Percentiles rank a stretch among this genome's conserved stretches.
phyloP scores from a whole-genome alignment of 1,284 basidiomycete genomes.

The Phylloporus gajari region DNA sequence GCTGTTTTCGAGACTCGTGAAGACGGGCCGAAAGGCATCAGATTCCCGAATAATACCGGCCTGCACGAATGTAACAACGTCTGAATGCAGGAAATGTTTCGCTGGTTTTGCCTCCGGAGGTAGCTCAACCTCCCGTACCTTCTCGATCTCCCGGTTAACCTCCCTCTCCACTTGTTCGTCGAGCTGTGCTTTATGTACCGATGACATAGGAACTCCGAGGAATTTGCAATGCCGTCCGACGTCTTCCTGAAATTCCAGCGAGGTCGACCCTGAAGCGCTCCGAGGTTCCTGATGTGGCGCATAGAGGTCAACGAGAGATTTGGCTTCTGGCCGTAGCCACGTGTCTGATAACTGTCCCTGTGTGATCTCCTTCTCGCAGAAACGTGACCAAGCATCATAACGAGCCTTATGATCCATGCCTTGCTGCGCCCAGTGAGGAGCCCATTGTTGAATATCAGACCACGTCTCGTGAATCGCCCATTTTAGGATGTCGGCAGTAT shows the following conservation, averaged over 20 bases:
- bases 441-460: conserved; percentile 44
- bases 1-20: conserved; percentile 13
- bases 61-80: conserved; percentile 32
- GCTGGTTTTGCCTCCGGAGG: conserved; percentile 36
- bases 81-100: conserved; percentile 25
- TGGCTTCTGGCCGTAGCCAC: conserved; percentile 52
- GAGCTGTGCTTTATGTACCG: conserved; percentile 31
- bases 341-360: conserved; percentile 23
- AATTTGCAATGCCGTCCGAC: too few relatives aligned
- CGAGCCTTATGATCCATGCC: conserved; percentile 52
- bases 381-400: conserved; percentile 40
- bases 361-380: conserved; percentile 13
- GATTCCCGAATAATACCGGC: conserved; percentile 23
- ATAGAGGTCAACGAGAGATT: conserved; percentile 50
- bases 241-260: conserved; percentile 34
- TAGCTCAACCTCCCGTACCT: conserved; percentile 50
- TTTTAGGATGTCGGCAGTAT: conserved; percentile 6
- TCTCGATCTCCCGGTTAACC: too few relatives aligned
- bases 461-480: conserved; percentile 9
- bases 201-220: too few relatives aligned
- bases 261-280: too few relatives aligned
- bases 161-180: conserved; percentile 63
- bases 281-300: too few relatives aligned
- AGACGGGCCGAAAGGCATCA: conserved; percentile 10
- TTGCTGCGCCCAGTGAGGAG: conserved; percentile 58